These are phyloP conservation scores for Thielaviopsis cerberus DNA, from an alignment of 2,329 filamentous ascomycete genomes.

Conservation along the genomic window DNA sequence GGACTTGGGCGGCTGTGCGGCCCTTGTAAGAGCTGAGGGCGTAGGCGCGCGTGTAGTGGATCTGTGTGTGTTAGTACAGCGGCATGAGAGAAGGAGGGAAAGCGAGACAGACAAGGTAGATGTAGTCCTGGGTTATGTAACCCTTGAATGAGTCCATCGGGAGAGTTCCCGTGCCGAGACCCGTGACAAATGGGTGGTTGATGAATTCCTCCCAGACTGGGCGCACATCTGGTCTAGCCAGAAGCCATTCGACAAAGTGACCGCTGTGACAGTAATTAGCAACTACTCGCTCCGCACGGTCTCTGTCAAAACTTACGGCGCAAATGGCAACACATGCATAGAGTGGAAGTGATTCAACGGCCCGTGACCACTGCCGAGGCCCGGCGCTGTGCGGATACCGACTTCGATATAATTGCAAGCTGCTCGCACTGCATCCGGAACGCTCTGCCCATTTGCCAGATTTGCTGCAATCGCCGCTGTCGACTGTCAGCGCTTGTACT, in stretches of 20 bases:
- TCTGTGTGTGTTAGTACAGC: slow-evolving; percentile 24
- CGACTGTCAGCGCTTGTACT: background rate
- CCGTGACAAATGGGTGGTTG: slow-evolving; percentile 65
- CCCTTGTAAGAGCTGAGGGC: slow-evolving; percentile 74
- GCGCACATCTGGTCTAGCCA: slow-evolving; percentile 57
- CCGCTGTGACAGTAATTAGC: slow-evolving; percentile 29
- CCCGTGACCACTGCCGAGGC: slow-evolving; percentile 47
- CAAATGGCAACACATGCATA: slow-evolving; percentile 46
- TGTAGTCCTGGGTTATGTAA: slow-evolving; percentile 82
- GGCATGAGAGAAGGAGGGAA: background rate
- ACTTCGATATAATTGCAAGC: slow-evolving; percentile 55
- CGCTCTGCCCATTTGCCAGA: slow-evolving; percentile 38
- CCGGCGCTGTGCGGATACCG: slow-evolving; percentile 46
- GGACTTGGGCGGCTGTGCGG: slow-evolving; percentile 53
- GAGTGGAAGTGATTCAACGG: slow-evolving; percentile 69
- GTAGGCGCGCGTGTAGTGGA: slow-evolving; percentile 76
- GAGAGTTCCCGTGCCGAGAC: slow-evolving; percentile 56
- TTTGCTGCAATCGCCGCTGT: slow-evolving; percentile 58
- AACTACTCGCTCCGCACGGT: background rate
- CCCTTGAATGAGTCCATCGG: slow-evolving; percentile 63
- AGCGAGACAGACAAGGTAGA: slow-evolving; percentile 50
- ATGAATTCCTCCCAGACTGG: slow-evolving; percentile 57
- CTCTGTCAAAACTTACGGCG: slow-evolving; percentile 31
- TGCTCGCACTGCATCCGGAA: slow-evolving; percentile 42
- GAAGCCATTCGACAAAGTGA: slow-evolving; percentile 65